A percentile compares a stretch with the other conserved stretches of the same genome.
These are phyloP conservation scores for Hirsutella minnesotensis DNA, from an alignment of 2,329 filamentous ascomycete species.

Conservation along the genomic window DNA sequence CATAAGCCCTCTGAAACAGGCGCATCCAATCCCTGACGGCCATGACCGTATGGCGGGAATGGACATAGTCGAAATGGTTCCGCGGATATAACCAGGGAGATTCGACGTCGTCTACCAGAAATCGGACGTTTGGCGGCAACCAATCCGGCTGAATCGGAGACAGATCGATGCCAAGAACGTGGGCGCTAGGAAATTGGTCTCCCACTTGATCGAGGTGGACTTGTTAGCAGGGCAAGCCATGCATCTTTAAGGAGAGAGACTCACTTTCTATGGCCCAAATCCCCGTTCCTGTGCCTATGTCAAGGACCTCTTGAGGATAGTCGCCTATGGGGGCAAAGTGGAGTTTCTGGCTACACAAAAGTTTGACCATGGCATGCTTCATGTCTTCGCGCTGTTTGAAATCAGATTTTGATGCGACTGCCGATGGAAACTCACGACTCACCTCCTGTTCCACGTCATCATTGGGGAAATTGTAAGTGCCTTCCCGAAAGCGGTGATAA, in stretches of 20 bases:
- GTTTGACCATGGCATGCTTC: constrained; percentile 40
- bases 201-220: constrained; percentile 25
- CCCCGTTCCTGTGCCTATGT: constrained; percentile 46
- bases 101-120: constrained; percentile 47
- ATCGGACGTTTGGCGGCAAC: constrained; percentile 43
- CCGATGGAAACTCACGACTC: not conserved
- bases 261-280: constrained; percentile 47
- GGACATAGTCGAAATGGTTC: constrained; percentile 48
- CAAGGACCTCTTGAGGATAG: constrained; percentile 37
- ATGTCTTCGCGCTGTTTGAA: constrained; percentile 34
- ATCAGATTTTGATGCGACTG: not conserved
- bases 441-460: constrained; percentile 46
- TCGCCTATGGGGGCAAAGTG: constrained; percentile 38
- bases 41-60: constrained; percentile 44
- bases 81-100: constrained; percentile 40
- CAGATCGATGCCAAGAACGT: constrained; percentile 32
- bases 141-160: constrained; percentile 38
- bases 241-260: constrained; percentile 5
- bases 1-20: constrained; percentile 32
- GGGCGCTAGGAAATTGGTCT: constrained; percentile 29
- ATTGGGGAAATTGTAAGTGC: constrained; percentile 46
- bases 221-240: not conserved
- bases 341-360: constrained; percentile 34
- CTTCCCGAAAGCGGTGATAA: constrained; percentile 44
- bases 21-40: constrained; percentile 43